Evolutionary conservation across 352 stramenopile species (phyloP).

Genomic region (Phytopythium oedochilum): DNA sequence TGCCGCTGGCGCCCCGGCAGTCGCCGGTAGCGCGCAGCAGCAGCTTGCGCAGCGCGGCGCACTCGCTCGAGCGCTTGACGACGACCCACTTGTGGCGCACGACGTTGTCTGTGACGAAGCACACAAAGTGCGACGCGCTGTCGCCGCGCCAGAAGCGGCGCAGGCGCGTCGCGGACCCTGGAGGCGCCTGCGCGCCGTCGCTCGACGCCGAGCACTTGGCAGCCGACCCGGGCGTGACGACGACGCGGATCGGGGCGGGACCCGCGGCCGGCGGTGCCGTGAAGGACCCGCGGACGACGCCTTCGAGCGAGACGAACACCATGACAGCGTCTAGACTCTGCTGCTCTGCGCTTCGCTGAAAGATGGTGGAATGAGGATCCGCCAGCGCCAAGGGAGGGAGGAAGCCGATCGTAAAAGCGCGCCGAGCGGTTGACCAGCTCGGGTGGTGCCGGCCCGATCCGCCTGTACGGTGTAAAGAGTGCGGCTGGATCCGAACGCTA

Average conservation of each 20-base stretch:
- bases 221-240: constrained; percentile 64
- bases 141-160: background rate
- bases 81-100: constrained; percentile 71
- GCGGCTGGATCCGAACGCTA: background rate
- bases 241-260: constrained; percentile 32
- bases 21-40: constrained; percentile 22
- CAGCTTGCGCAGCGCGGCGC: constrained; percentile 33
- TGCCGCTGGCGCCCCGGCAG: constrained; percentile 27
- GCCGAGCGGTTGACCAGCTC: background rate
- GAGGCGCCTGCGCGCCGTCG: too few relatives aligned
- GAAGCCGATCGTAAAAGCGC: background rate
- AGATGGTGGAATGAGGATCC: background rate
- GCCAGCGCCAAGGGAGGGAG: too few relatives aligned
- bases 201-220: constrained; percentile 16
- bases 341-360: background rate
- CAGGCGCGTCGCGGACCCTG: too few relatives aligned
- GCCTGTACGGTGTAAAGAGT: background rate
- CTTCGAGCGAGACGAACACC: constrained; percentile 80
- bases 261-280: constrained; percentile 9
- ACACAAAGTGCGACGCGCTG: constrained; percentile 33
- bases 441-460: background rate
- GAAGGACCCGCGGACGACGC: constrained; percentile 30
- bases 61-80: constrained; percentile 42
- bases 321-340: constrained; percentile 17
- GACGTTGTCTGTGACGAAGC: constrained; percentile 73